Base-by-base conservation (phyloP, 257 asterid genomes). In the Cynanchum wilfordii region DNA sequence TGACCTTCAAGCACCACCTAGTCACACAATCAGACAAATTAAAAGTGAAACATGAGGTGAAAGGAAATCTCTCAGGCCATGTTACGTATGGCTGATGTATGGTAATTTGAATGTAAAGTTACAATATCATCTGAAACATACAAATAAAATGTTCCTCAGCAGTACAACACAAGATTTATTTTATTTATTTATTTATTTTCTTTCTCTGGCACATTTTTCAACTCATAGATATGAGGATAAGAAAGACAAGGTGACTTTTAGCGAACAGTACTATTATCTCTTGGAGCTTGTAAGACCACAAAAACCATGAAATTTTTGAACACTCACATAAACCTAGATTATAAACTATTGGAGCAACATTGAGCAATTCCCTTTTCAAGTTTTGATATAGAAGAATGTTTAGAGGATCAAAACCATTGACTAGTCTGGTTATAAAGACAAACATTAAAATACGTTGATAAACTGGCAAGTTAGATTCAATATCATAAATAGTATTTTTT, bases 1-100 rank as follows among this genome's bases (percentile, higher is more conserved):
- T 55, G 89, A 76, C 99, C 99, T 84, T 91, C 99, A 73, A 94
- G 93, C 81, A 94, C 99, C 76, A 94, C 95, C 97, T 91, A 80
- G 71, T 77, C 71, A 78, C 71, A 54, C 42, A 57, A 66, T 68
- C 27, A 20, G 2, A 71, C n/a, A 17, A 66, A 30, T 25, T 4
- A 16, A 7, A 71, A 5, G 40, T 47, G 19, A 16, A 15, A 65
- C 13, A 66, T 20, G 51, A 47, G 62, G 59, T 1, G 72, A 4
- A 30, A 68, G 71, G 16, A 49, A 49, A n/a, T 29, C 66, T 73
- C 50, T 56, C 33, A 52, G 68, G 29, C 36, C 38, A 40, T n/a
- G 16, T 44, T 51, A 30, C 47, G 15, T 30, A 25, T 13, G 22
- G 20, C 20, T 36, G 49, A 10, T 38, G 45, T 2, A 64, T 64